Evolutionary conservation across 2,329 filamentous ascomycete genomes (phyloP), one percentile per base, ranked within the genome.

Genomic region (Ceratocystis eucalypticola): DNA sequence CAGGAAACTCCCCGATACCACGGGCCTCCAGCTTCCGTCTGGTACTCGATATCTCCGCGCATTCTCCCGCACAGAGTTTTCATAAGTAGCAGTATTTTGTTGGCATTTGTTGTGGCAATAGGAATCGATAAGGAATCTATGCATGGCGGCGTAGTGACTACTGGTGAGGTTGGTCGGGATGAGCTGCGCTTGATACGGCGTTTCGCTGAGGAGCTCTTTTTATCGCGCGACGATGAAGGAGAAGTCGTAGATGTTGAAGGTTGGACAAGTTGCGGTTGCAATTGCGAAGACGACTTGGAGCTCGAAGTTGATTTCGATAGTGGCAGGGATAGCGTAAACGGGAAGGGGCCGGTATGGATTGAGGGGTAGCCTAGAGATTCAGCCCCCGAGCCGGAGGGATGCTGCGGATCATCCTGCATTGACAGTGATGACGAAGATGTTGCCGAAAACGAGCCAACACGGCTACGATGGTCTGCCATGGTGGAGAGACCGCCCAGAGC

Each of bases 11-110:
- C 88, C 44, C 80, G 75, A 67, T 82, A 80, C 89, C 89, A 94
- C 0, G 81, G 78, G 17, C 81, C 84, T 28, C 78, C 77, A 15
- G 80, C 78, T 46, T 84, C 83, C 55, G 80, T 79, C 71, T 88
- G 84, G 72, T 89, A 93, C 69, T 89, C 86, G 37, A 91, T 80
- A 70, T 87, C 85, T 66, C 89, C 89, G 71, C 85, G 86, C 89
- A 93, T 94, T 70, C 86, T 83, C 33, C 90, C 89, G 71, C 87
- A 88, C 5, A 91, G 77, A 28, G 82, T 86, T 74, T 86, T 89
- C 88, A 94, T 93, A 68, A 94, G 76, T 71, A 84, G 80, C 65
- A 91, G 77, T 30, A 93, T 81, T 72, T 85, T 88, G 70, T 87
- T 87, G 48, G 87, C 84, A 74, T 91, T 87, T 22, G 83, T 80